Percentiles rank a stretch among this genome's conserved stretches.
These are phyloP conservation scores for Acanthamoeba royreba DNA, from an alignment of 208 protist species.

Conservation along the genomic window DNA sequence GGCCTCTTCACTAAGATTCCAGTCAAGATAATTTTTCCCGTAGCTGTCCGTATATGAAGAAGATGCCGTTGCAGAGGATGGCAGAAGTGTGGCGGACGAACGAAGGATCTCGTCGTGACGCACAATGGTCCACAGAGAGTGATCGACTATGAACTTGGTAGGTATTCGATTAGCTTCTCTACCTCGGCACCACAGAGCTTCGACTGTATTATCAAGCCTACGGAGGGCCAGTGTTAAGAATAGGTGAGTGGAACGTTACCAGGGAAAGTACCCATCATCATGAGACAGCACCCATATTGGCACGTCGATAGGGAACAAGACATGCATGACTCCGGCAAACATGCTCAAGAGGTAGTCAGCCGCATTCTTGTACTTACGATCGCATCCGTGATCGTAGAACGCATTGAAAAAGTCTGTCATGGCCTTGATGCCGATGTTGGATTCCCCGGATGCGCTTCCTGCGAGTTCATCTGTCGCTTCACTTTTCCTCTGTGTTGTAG, in stretches of 20 bases:
- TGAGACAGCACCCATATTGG: background rate
- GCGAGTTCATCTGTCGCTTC: background rate
- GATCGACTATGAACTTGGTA: background rate
- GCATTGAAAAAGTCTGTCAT: conserved; percentile 6
- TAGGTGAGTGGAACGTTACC: background rate
- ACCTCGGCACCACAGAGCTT: background rate
- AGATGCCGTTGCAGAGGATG: background rate
- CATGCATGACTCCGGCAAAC: conserved; percentile 1
- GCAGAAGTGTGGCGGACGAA: background rate
- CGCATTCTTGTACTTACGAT: conserved; percentile 16
- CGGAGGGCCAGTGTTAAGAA: background rate
- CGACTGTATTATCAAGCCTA: background rate
- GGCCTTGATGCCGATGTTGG: no score
- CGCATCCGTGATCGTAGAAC: conserved; percentile 19
- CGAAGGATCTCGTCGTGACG: background rate
- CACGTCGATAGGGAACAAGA: background rate
- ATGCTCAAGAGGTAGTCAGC: conserved; percentile 1
- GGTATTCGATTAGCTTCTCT: background rate
- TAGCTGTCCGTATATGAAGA: background rate
- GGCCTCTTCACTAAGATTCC: background rate
- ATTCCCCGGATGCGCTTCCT: no score
- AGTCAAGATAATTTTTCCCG: background rate
- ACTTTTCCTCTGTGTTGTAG: no score
- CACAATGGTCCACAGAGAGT: conserved; percentile 11
- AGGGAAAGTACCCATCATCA: conserved; percentile 7